Base-by-base conservation (phyloP, 2,329 filamentous ascomycete species). In the Thelonectria blattea region DNA sequence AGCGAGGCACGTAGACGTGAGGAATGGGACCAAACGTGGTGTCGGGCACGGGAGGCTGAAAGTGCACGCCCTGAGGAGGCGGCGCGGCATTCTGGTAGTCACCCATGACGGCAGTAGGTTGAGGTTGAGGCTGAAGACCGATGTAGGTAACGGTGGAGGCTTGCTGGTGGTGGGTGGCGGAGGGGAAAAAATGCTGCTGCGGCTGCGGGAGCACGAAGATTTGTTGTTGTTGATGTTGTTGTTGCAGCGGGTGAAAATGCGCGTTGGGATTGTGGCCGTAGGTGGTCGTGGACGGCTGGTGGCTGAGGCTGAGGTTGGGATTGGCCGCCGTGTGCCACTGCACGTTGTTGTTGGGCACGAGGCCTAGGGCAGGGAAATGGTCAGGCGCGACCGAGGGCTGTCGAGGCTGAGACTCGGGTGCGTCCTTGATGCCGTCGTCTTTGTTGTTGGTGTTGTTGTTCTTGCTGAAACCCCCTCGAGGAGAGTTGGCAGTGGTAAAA, bases 1-100 rank as follows among this genome's bases (percentile, higher is more conserved):
- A 78, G 45, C 83, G 84, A 63, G 86, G 85, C 53, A 83, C 74
- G 65, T 86, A 88, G 18, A 80, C 79, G 64, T 88, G 84, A 27
- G 79, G 69, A 58, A 83, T 83, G 2, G 83, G 80, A 3, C 85
- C 86, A 69, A 81, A 79, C 45, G 81, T 82, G 15, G 84, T 86
- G 65, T 86, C 83, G 3, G 84, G 83, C 15, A 85, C 83, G 27
- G 83, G 85, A 1, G 85, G 86, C 68, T 87, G 83, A 67, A 83
- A 87, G 71, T 84, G 81, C 51, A 83, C 71, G 55, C 81, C 81
- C 49, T 69, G 72, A 43, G 78, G 76, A 64, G 77, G 53, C 22
- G 52, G 80, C n/a, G 66, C 70, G n/a, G 74, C 63, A 65, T 79
- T 79, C 62, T 75, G 74, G 65, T 83, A 82, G 59, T 76, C 75